A percentile compares a stretch with the other conserved stretches of the same genome.
Conservation (phyloP, 2,329 filamentous ascomycete genomes). For the Colletotrichum eleusines region DNA sequence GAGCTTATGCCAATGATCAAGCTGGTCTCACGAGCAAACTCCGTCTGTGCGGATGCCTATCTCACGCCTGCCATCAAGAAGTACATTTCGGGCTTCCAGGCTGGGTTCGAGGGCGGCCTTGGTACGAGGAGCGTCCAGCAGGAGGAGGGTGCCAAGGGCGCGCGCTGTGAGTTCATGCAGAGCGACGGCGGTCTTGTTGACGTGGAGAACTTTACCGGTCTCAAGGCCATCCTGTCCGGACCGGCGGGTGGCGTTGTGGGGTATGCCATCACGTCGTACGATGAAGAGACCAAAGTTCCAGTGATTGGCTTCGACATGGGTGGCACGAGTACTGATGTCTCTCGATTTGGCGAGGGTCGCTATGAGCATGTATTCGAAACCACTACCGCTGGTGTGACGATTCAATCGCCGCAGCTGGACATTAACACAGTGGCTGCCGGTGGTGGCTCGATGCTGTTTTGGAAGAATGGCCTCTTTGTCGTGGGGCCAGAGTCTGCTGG, state of each 20-base stretch:
- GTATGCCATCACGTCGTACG: conserved; percentile 92
- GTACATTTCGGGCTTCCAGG: conserved; percentile 80
- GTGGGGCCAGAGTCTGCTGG: conserved; percentile 91
- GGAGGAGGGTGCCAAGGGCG: conserved; percentile 73
- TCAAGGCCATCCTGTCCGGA: conserved; percentile 88
- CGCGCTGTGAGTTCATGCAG: conserved; percentile 96
- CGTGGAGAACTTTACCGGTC: conserved; percentile 84
- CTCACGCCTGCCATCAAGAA: conserved; percentile 83
- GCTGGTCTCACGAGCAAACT: conserved; percentile 79
- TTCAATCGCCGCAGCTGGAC: conserved; percentile 91
- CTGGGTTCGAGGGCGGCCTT: conserved; percentile 83
- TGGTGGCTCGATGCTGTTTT: conserved; percentile 87
- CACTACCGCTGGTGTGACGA: conserved; percentile 92
- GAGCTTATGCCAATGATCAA: conserved; percentile 89
- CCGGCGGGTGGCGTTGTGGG: conserved; percentile 95
- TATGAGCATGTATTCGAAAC: conserved; percentile 97
- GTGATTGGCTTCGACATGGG: conserved; percentile 98
- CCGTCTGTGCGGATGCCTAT: conserved; percentile 84
- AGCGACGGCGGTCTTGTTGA: conserved; percentile 82
- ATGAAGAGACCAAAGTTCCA: conserved; percentile 82
- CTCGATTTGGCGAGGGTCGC: conserved; percentile 83
- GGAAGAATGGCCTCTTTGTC: conserved; percentile 89
- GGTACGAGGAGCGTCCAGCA: conserved; percentile 80
- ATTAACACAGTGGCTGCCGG: conserved; percentile 96
- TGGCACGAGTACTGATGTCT: conserved; percentile 92